A percentile compares a stretch with the other conserved stretches of the same genome.
Evolutionary conservation across 305 asterid genomes (phyloP).

Genomic region (Solanum hybrid): DNA sequence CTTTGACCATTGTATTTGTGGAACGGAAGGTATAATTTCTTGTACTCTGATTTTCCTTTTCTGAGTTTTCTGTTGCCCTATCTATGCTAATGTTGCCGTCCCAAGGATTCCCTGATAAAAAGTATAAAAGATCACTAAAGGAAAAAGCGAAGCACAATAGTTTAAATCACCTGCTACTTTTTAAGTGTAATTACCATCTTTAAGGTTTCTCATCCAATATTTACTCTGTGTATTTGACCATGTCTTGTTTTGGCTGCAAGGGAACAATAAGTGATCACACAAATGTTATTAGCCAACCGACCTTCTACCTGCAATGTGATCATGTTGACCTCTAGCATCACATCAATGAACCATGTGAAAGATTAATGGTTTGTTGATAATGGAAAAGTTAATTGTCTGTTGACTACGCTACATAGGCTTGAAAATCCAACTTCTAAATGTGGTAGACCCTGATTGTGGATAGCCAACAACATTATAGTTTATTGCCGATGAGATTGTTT

Average conservation of each 20-base stretch:
- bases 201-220: not conserved
- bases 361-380: not conserved
- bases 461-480: not conserved
- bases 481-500: not conserved
- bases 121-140: not conserved
- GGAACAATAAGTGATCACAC: not conserved
- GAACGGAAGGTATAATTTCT: conserved; percentile 65
- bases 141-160: not conserved
- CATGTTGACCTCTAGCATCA: not conserved
- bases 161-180: not conserved
- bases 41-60: not conserved
- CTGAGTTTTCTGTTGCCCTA: not conserved
- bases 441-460: not conserved
- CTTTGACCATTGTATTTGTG: conserved; percentile 90
- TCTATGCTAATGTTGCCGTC: not conserved
- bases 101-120: not conserved
- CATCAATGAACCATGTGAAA: not conserved
- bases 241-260: not conserved
- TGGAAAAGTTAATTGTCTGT: not conserved
- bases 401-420: not conserved
- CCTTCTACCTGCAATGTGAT: not conserved
- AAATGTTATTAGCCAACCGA: not conserved
- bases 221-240: not conserved
- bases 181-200: not conserved
- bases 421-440: not conserved